These are phyloP conservation scores for Penicillium egyptiacum DNA, from an alignment of 495 filamentous ascomycete genomes.

Conservation along the genomic window DNA sequence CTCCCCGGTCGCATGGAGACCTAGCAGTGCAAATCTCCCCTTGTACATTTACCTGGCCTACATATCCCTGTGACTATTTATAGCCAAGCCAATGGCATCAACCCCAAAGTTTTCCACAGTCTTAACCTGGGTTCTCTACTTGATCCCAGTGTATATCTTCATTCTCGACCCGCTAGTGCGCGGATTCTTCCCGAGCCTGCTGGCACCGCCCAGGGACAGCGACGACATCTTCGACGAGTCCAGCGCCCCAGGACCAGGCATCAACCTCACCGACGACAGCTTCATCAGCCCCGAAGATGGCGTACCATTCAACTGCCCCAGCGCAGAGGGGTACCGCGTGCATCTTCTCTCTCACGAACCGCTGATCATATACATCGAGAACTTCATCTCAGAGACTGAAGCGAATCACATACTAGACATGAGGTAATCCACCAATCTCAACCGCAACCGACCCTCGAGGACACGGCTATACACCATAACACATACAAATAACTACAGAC, in stretches of 20 bases:
- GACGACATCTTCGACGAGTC: slow-evolving; percentile 24
- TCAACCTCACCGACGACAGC: slow-evolving; percentile 39
- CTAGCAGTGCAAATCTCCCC: neutral
- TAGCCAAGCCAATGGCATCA: slow-evolving; percentile 22
- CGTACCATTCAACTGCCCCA: slow-evolving; percentile 29
- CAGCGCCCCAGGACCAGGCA: slow-evolving; percentile 15
- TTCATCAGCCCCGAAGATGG: slow-evolving; percentile 35
- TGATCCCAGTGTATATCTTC: slow-evolving; percentile 44
- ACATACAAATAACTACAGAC: neutral
- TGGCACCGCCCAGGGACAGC: slow-evolving; percentile 11
- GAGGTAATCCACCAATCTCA: slow-evolving; percentile 37
- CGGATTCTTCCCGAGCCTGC: slow-evolving; percentile 11
- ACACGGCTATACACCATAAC: neutral
- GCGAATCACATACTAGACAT: slow-evolving; percentile 50
- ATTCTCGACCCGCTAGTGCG: slow-evolving; percentile 28
- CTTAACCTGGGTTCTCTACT: slow-evolving; percentile 41
- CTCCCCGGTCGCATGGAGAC: neutral
- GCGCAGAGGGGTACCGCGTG: slow-evolving; percentile 32
- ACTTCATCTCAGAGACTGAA: slow-evolving; percentile 51
- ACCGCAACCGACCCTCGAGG: neutral
- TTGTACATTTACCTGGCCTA: neutral
- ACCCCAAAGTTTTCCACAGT: slow-evolving; percentile 34
- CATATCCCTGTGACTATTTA: slow-evolving; percentile 4
- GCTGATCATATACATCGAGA: slow-evolving; percentile 57
- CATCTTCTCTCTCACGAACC: slow-evolving; percentile 52